Evolutionary conservation across 2,329 filamentous ascomycete genomes (phyloP).

Genomic region (Graphiopsis chlorocephala): DNA sequence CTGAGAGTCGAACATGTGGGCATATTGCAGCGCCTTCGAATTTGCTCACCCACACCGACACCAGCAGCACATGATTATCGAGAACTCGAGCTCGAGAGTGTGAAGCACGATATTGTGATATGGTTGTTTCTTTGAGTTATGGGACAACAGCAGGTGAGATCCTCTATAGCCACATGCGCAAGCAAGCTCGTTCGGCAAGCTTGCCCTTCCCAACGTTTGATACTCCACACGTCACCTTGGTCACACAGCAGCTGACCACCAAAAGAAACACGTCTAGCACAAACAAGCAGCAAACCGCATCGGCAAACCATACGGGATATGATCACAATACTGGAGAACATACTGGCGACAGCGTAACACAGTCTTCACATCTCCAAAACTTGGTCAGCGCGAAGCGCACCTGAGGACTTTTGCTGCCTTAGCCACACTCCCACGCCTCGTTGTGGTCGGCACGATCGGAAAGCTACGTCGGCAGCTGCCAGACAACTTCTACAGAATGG

Average conservation of each 20-base stretch:
- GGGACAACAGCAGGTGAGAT: neutral
- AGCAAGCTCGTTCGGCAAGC: neutral
- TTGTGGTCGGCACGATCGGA: neutral
- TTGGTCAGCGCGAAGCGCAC: neutral
- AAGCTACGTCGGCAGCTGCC: neutral
- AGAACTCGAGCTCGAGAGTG: neutral
- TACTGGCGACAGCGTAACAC: neutral
- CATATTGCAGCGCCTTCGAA: neutral
- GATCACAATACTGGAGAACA: neutral
- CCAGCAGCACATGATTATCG: neutral
- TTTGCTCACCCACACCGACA: neutral
- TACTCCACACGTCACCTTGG: neutral
- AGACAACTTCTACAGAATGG: neutral
- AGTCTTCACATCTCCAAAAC: neutral
- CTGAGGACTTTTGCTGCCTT: neutral
- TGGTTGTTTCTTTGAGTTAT: neutral
- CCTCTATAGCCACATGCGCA: neutral
- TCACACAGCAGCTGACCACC: constrained; percentile 10
- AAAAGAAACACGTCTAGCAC: neutral
- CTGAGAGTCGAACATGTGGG: neutral
- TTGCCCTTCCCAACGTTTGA: neutral
- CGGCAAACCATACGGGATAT: neutral
- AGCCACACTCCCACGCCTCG: neutral
- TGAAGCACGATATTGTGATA: neutral
- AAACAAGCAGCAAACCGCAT: neutral